A percentile compares a stretch with the other conserved stretches of the same genome.
Evolutionary conservation across 352 stramenopile genomes (phyloP).

Genomic region (Phytopythium kandeliae): DNA sequence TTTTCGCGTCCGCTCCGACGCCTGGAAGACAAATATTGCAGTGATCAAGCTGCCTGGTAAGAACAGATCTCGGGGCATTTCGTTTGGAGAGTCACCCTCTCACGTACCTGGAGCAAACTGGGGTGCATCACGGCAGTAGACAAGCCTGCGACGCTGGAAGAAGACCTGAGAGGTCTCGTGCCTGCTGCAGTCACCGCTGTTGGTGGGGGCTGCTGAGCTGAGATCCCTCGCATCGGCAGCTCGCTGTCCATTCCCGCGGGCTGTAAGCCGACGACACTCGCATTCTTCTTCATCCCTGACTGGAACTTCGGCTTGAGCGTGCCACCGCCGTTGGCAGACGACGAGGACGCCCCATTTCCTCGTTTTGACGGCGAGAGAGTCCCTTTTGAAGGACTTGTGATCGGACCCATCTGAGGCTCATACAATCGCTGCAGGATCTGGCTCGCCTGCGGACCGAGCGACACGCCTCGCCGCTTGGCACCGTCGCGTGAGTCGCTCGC

Average conservation of each 20-base stretch:
- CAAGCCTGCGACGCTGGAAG: conserved; percentile 26
- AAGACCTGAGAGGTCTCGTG: conserved; percentile 10
- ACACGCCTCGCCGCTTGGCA: conserved; percentile 40
- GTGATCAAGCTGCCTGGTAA: background rate
- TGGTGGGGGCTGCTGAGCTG: background rate
- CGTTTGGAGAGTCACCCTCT: background rate
- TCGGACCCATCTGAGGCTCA: conserved; percentile 48
- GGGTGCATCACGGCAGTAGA: conserved; percentile 37
- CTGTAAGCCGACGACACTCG: conserved; percentile 18
- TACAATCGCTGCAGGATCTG: conserved; percentile 68
- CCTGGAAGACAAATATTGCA: conserved; percentile 12
- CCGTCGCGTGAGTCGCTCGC: conserved; percentile 29
- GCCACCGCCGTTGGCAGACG: background rate
- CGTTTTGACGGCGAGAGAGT: conserved; percentile 4
- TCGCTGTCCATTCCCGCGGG: background rate
- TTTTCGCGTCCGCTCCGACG: conserved; percentile 48
- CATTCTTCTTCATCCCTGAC: conserved; percentile 39
- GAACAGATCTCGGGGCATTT: background rate
- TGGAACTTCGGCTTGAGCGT: conserved; percentile 42
- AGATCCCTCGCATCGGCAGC: background rate
- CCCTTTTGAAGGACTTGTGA: conserved; percentile 1
- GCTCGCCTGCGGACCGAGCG: conserved; percentile 43
- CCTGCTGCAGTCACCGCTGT: background rate
- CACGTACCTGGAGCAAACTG: conserved; percentile 35
- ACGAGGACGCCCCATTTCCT: background rate